Percentiles rank a stretch among this genome's conserved stretches.
phyloP scores from a whole-genome alignment of 192 early-diverging fungal genomes.

The Rhizoclosmatium globosum region DNA sequence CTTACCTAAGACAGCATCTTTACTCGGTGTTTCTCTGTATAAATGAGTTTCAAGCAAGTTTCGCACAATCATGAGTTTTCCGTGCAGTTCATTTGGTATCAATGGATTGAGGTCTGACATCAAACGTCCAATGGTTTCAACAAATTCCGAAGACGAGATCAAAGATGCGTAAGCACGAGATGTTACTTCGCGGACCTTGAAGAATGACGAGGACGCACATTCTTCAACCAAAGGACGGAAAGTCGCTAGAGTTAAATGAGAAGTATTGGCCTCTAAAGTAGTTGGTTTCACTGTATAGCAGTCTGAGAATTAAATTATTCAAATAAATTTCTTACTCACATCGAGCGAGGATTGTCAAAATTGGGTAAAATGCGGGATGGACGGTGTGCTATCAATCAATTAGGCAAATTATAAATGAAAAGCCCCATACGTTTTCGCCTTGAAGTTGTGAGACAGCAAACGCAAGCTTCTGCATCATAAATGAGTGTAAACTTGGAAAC shows the following conservation, averaged over 20 bases:
- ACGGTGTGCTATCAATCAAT: slow-evolving; percentile 52
- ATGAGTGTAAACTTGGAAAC: slow-evolving; percentile 80
- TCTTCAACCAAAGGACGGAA: slow-evolving; percentile 44
- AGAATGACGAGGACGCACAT: slow-evolving; percentile 49
- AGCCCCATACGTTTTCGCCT: slow-evolving; percentile 26
- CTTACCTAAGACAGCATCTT: slow-evolving; percentile 51
- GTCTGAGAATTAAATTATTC: neutral
- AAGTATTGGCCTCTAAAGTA: slow-evolving; percentile 36
- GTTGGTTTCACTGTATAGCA: slow-evolving; percentile 49
- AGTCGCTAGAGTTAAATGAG: slow-evolving; percentile 21
- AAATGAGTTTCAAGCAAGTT: slow-evolving; percentile 75
- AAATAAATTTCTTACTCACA: slow-evolving; percentile 33
- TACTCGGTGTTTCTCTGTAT: slow-evolving; percentile 46
- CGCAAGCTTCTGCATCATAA: slow-evolving; percentile 78
- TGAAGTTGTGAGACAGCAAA: slow-evolving; percentile 71
- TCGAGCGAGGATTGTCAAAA: slow-evolving; percentile 85
- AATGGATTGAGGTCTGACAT: slow-evolving; percentile 42
- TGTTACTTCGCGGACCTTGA: slow-evolving; percentile 85
- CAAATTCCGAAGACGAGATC: slow-evolving; percentile 68
- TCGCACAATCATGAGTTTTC: slow-evolving; percentile 75
- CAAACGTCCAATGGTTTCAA: slow-evolving; percentile 59
- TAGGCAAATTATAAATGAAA: neutral
- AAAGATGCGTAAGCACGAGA: slow-evolving; percentile 82
- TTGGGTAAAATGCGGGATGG: slow-evolving; percentile 90
- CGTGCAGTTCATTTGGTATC: slow-evolving; percentile 75